Base-by-base conservation (phyloP, 352 stramenopile genomes). In the Phytopythium sindhum region DNA sequence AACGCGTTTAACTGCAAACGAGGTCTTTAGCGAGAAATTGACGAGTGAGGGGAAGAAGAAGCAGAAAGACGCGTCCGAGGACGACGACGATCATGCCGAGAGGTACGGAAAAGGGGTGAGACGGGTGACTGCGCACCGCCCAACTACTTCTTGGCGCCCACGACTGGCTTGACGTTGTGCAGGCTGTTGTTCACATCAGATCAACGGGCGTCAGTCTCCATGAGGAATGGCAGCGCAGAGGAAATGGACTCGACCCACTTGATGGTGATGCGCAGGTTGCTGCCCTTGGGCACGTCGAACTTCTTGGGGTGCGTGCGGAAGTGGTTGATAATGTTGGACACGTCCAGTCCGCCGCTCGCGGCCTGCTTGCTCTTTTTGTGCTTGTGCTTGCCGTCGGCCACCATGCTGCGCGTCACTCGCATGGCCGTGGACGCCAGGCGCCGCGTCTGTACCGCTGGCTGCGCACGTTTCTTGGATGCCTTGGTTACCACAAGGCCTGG, bases 271-370 rank as follows among this genome's bases (percentile, higher is more conserved):
- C 82, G 77, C 28, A 93, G 73, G 66, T 91, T 91, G 60, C 77
- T 88, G 52, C 82, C 86, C 61, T 93, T 86, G 35, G 86, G 86
- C 26, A 95, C 68, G 54, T 87, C 70, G 50, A 95, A 95, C 74
- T 93, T 95, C 55, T 78, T 88, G 24, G 83, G 83, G 63, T 93
- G 82, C 56, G 80, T 77, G 47, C 73, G 77, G 59, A 90, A 92
- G 68, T 95, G 86, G 68, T 79, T 74, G 57, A 89, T 74, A 64
- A 92, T 92, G 66, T 90, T 90, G 51, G 81, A 90, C 53, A 90
- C 81, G 60, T 92, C 80, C 41, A 92, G 67, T 37, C 70, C 74
- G 39, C 70, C 62, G 45, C 64, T 59, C 17, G 61, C 56, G 23
- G 56, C 47, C 53, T 75, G 60, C 47, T 81, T 71, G 29, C 67